These are phyloP conservation scores for Exophiala phaeomuriformis DNA, from an alignment of 2,329 filamentous ascomycete species.

Conservation along the genomic window DNA sequence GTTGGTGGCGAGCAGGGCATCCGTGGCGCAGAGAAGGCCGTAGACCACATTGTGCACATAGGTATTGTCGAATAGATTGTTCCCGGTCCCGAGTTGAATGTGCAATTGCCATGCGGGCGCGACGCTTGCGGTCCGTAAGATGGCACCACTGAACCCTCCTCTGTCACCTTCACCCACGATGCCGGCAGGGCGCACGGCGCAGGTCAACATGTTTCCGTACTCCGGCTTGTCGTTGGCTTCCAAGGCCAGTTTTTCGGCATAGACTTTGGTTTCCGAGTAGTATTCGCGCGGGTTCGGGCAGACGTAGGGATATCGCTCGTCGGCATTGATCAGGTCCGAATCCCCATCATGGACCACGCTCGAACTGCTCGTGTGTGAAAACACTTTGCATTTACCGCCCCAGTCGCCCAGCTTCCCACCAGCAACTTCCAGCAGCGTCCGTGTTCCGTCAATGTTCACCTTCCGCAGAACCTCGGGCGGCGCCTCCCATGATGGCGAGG, in stretches of 20 bases:
- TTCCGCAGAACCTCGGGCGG: constrained; percentile 60
- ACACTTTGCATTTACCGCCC: constrained; percentile 57
- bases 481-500: constrained; percentile 55
- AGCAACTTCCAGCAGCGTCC: constrained; percentile 58
- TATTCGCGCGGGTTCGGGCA: constrained; percentile 63
- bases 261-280: constrained; percentile 85
- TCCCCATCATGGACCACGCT: constrained; percentile 79
- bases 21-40: constrained; percentile 74
- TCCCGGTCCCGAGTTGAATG: constrained; percentile 71
- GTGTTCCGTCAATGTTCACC: constrained; percentile 84
- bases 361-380: constrained; percentile 87
- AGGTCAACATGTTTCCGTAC: constrained; percentile 60
- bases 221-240: constrained; percentile 57
- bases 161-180: constrained; percentile 84
- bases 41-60: constrained; percentile 65
- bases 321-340: constrained; percentile 71
- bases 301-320: constrained; percentile 74
- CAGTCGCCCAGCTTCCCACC: constrained; percentile 59
- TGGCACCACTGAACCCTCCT: constrained; percentile 62
- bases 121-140: constrained; percentile 63
- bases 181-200: constrained; percentile 73
- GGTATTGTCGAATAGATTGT: constrained; percentile 64
- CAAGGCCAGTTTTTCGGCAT: constrained; percentile 75
- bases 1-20: constrained; percentile 59
- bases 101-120: constrained; percentile 54